Conservation (phyloP, 163 green algal species). For the Volvox carteri region DNA sequence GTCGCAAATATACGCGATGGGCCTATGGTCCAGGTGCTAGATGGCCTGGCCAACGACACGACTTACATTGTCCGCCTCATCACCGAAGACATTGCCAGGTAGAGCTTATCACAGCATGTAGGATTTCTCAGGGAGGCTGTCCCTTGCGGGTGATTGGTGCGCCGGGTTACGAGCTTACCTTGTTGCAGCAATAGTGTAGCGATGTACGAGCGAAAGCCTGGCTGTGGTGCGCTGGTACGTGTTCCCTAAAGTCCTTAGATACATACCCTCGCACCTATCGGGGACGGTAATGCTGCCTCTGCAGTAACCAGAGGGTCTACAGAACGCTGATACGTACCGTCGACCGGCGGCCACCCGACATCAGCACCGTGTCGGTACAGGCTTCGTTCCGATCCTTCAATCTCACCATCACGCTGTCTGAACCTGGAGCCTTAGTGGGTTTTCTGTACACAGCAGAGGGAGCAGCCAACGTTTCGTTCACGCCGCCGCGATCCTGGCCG, state of each 20-base stretch:
- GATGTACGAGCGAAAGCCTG: no score
- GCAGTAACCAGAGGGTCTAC: constrained; percentile 54
- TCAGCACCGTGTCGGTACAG: constrained; percentile 19
- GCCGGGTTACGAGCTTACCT: no score
- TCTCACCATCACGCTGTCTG: constrained; percentile 55
- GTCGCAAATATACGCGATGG: constrained; percentile 1
- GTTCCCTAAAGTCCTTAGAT: background rate
- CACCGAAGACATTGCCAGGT: constrained; percentile 35
- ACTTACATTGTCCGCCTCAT: constrained; percentile 56
- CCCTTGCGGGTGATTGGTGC: no score
- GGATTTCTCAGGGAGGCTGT: no score
- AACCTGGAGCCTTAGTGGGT: constrained; percentile 52
- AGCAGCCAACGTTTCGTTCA: constrained; percentile 3
- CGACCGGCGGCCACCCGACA: constrained; percentile 56
- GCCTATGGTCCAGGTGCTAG: background rate
- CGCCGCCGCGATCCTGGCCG: constrained; percentile 20
- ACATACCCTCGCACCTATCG: background rate
- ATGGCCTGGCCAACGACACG: constrained; percentile 54
- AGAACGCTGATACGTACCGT: constrained; percentile 46
- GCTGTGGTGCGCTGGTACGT: background rate
- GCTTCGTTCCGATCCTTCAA: constrained; percentile 55
- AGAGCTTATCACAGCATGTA: background rate
- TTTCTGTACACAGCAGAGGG: constrained; percentile 38
- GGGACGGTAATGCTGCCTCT: background rate
- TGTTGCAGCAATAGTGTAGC: no score